Evolutionary conservation across 495 filamentous ascomycete species (phyloP).

Genomic region (Neurospora sublineolata): DNA sequence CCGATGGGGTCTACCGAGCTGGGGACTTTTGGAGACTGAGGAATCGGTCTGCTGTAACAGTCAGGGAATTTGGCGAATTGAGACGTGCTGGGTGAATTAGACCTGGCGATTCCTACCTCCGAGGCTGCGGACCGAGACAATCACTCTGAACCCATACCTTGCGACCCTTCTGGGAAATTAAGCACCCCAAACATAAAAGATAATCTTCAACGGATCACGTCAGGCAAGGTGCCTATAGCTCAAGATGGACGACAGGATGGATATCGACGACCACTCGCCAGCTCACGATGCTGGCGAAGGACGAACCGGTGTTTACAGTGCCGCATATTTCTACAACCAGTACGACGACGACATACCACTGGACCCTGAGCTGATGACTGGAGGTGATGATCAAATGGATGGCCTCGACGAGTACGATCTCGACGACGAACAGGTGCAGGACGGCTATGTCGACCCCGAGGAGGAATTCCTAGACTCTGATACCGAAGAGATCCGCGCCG

Average conservation of each 20-base stretch:
- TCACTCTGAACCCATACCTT: neutral
- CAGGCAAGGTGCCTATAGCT: neutral
- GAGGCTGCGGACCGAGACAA: neutral
- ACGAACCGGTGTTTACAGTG: neutral
- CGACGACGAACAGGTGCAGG: constrained; percentile 17
- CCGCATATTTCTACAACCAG: constrained; percentile 1
- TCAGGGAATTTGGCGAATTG: neutral
- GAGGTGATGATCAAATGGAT: constrained; percentile 1
- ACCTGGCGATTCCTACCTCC: neutral
- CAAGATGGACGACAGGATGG: constrained; percentile 14
- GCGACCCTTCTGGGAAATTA: neutral
- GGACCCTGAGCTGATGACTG: neutral
- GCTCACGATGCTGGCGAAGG: neutral
- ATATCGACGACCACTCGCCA: constrained; percentile 8
- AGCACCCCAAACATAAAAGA: neutral
- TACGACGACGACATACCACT: neutral
- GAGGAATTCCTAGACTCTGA: constrained; percentile 22
- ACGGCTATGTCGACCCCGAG: constrained; percentile 4
- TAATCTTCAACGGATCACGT: neutral
- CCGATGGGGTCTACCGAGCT: neutral
- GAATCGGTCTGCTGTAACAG: neutral
- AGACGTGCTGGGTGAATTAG: neutral
- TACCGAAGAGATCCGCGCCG: constrained; percentile 21
- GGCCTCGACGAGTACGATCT: constrained; percentile 8
- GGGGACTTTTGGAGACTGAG: neutral